phyloP scores from a whole-genome alignment of 1,284 basidiomycete genomes.

The Sanghuangporus sanghuang region DNA sequence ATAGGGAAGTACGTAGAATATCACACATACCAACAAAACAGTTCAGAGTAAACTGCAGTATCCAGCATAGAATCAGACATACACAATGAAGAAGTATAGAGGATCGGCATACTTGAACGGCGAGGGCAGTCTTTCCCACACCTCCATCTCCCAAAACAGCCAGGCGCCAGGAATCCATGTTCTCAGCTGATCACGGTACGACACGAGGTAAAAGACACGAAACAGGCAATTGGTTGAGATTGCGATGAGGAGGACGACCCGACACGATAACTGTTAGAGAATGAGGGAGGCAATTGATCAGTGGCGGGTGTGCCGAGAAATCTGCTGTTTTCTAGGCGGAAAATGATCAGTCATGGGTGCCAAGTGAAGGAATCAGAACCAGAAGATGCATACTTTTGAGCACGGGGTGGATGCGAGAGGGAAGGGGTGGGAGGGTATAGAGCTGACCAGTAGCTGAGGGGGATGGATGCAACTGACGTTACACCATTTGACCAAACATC shows the following conservation, averaged over 20 bases:
- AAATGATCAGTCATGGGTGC: not conserved
- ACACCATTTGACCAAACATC: too few species aligned
- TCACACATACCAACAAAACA: constrained; percentile 78
- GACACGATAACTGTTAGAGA: not conserved
- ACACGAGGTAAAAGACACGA: constrained; percentile 27
- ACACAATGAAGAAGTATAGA: not conserved
- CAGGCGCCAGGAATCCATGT: constrained; percentile 88
- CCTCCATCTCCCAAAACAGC: constrained; percentile 96
- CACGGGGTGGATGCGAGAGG: not conserved
- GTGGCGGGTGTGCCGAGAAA: not conserved
- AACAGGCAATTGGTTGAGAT: constrained; percentile 8
- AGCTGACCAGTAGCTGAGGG: not conserved
- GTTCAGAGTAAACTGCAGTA: constrained; percentile 77
- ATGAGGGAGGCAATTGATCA: not conserved
- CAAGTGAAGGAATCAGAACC: constrained; percentile 18
- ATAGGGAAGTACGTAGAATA: constrained; percentile 17
- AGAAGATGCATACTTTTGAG: not conserved
- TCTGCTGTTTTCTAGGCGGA: not conserved
- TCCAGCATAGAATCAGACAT: constrained; percentile 1
- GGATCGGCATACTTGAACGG: constrained; percentile 74
- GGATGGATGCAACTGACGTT: constrained; percentile 12
- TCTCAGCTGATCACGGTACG: constrained; percentile 25
- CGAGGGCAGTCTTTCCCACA: constrained; percentile 95
- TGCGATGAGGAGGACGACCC: not conserved
- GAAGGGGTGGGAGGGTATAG: not conserved